Percentiles rank a stretch among this genome's conserved stretches.
Evolutionary conservation across 148 eudicot species (phyloP).

Genomic region (Nepenthes gracilis): DNA sequence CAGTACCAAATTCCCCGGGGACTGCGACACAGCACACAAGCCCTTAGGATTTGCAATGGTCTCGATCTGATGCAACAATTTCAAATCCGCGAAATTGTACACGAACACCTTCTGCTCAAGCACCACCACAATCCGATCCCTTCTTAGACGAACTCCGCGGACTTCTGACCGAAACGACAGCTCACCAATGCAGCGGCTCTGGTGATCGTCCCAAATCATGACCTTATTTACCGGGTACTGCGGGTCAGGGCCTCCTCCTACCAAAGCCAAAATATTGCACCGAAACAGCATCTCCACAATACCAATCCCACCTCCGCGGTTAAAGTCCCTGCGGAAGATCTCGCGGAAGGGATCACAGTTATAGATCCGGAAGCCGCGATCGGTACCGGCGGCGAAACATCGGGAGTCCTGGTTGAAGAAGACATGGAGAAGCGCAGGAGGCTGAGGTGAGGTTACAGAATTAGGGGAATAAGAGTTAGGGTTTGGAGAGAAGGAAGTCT

Average conservation of each 20-base stretch:
- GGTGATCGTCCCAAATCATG: constrained; percentile 93
- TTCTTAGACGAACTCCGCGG: constrained; percentile 56
- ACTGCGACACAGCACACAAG: constrained; percentile 65
- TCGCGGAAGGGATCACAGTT: constrained; percentile 87
- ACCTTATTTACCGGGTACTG: constrained; percentile 78
- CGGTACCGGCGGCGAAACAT: constrained; percentile 73
- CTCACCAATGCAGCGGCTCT: constrained; percentile 77
- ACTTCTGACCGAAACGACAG: constrained; percentile 78
- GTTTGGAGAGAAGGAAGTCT: no score
- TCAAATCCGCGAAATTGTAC: constrained; percentile 68
- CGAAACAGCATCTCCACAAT: constrained; percentile 81
- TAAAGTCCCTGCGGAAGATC: constrained; percentile 74
- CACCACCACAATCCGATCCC: constrained; percentile 65
- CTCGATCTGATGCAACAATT: constrained; percentile 77
- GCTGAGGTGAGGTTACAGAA: neutral
- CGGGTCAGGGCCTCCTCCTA: constrained; percentile 79
- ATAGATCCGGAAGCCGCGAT: constrained; percentile 63
- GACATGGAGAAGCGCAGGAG: constrained; percentile 44
- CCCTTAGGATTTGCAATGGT: constrained; percentile 78
- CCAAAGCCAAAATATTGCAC: constrained; percentile 71
- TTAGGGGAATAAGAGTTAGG: no score
- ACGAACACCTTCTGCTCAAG: constrained; percentile 78
- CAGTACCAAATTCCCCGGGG: constrained; percentile 43
- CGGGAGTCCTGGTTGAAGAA: constrained; percentile 71
- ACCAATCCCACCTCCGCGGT: constrained; percentile 63